phyloP scores from a whole-genome alignment of 1,284 basidiomycete species.

The Xerocomus minutiporus region DNA sequence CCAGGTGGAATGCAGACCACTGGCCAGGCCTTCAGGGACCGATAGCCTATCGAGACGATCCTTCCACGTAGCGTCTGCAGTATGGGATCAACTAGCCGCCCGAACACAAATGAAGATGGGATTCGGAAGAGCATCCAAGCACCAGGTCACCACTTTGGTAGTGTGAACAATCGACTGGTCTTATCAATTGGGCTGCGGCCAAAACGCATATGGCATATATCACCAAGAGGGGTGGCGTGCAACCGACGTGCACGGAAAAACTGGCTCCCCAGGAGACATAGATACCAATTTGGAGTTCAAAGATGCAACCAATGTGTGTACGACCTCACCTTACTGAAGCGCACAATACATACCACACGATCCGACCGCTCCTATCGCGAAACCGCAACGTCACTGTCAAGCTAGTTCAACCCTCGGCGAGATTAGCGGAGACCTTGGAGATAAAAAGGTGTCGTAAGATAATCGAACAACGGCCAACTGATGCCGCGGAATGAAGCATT shows the following conservation, averaged over 20 bases:
- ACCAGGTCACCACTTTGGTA: no score
- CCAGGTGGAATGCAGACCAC: not conserved
- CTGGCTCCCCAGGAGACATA: no score
- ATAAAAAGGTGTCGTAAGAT: conserved; percentile 34
- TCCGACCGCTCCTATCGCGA: not conserved
- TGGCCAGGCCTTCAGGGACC: not conserved
- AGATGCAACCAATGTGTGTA: not conserved
- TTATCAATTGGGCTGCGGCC: no score
- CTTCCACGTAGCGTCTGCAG: not conserved
- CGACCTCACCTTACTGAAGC: not conserved
- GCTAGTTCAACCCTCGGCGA: conserved; percentile 19
- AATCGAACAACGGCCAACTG: conserved; percentile 34
- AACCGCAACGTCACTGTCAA: conserved; percentile 22
- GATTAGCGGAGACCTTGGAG: conserved; percentile 25
- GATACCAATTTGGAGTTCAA: not conserved
- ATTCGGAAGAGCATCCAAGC: no score
- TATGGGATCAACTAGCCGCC: not conserved
- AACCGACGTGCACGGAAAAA: no score
- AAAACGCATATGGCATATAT: no score
- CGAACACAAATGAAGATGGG: not conserved
- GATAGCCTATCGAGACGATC: not conserved
- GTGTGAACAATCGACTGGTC: no score
- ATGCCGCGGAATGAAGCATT: conserved; percentile 38
- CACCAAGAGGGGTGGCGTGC: no score
- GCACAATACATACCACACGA: no score